A percentile compares a stretch with the other conserved stretches of the same genome.
These are phyloP conservation scores for Lagenaria siceraria DNA, from an alignment of 306 rosid species.

Conservation along the genomic window DNA sequence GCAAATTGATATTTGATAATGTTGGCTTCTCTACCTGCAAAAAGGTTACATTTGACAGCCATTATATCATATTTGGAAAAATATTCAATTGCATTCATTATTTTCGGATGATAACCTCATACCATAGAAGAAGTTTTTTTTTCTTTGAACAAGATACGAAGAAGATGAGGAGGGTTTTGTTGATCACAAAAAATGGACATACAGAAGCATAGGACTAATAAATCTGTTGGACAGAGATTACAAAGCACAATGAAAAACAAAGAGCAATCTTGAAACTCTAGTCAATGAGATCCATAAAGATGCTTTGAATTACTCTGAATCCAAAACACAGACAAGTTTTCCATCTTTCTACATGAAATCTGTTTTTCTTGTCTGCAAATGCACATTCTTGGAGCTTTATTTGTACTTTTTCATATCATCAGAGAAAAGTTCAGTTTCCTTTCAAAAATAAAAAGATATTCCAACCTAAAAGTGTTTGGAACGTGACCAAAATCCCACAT, in stretches of 20 bases:
- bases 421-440: background rate
- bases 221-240: background rate
- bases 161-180: background rate
- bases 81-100: background rate
- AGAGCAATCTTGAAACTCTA: background rate
- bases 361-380: background rate
- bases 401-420: background rate
- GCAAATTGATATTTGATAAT: conserved; percentile 58
- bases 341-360: background rate
- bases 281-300: background rate
- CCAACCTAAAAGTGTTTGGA: background rate
- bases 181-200: background rate
- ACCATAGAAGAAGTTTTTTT: background rate
- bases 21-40: conserved; percentile 51
- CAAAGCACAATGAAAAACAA: background rate
- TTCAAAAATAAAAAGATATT: background rate
- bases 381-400: background rate
- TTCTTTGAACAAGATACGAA: background rate
- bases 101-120: background rate
- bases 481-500: too few species aligned
- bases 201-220: background rate
- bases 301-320: background rate
- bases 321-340: background rate
- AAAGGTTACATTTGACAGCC: background rate
- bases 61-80: background rate